Evolutionary conservation across 257 asterid species (phyloP), one percentile per base, ranked within the genome.

Genomic region (Galeopsis tetrahit): DNA sequence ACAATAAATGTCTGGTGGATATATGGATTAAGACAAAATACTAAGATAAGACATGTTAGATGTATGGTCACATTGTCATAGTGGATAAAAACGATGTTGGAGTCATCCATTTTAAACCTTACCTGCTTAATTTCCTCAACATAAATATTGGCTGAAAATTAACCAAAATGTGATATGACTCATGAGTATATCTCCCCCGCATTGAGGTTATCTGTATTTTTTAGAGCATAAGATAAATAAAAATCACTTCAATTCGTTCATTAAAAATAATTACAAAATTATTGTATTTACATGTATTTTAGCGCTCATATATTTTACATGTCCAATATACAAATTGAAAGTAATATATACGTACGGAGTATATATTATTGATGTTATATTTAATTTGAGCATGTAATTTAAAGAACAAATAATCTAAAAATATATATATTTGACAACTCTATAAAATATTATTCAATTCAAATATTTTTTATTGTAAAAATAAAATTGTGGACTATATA

Each of bases 71-170:
- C 63, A 5, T 21, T 77, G 21, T 76, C 63, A 5, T 21, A 79
- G 21, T 76, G 81, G 83, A 80, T 73, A 80, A 77, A 53, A 77
- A 62, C 79, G 80, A 82, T 39, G 53, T 68, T 70, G 81, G 83
- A 69, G 65, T 79, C 66, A 69, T 76, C 80, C 77, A 63, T 63
- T 73, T 73, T 13, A 66, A n/a, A 44, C 44, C 60, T 36, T 17
- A 59, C 70, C 74, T 48, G 8, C 46, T 36, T 21, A 21, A 21
- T 21, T 61, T 40, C 8, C n/a, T 31, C 46, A 60, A 49, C 63
- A 59, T 70, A 43, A 70, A 67, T 60, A 53, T 44, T 10, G 5
- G 60, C 68, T 44, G 43, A 71, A 72, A 42, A 49, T 57, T 44
- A 70, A 48, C 51, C 73, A 42, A 63, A 51, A 69, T 35, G 76